Base-by-base conservation (phyloP, 2,329 filamentous ascomycete genomes). In the Madurella mycetomatis region DNA sequence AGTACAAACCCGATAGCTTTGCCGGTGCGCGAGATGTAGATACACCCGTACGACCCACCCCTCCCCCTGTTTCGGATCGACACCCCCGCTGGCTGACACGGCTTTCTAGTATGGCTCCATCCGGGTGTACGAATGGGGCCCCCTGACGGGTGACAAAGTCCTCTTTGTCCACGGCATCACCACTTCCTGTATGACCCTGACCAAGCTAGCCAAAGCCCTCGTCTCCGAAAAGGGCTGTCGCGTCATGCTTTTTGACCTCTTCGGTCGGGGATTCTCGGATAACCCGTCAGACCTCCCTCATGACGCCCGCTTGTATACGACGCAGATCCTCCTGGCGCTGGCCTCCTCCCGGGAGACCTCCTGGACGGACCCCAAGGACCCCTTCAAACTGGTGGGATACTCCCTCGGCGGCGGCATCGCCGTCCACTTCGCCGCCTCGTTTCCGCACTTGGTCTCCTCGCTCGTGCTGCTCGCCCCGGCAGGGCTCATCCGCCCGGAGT, bases 151-250 rank as follows among this genome's bases (percentile, higher is more conserved):
- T 8, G 78, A 81, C 44, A 92, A 88, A 64, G 84, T 94, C 4
- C 70, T 95, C 15, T 77, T 95, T 34, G 76, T 95, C 9, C 90
- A 95, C 67, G 90, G 90, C 43, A 92, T 95, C 66, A 90, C 85
- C 57, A 95, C 89, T 0, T 87, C 90, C 0, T 90, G 87, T 68
- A 81, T 92, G 62, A 85, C 88, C 1, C 75, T 94, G 15, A 79
- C 80, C 25, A 80, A 79, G 43, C 70, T 95, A 34, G 87, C 89
- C 30, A 76, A 84, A 62, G 78, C 76, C 17, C 76, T 95, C 18
- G 88, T 81, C 2, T 75, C 57, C 43, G 51, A 59, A 11, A 43
- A 79, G 48, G 88, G 89, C 32, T 92, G 84, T 66, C 81, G 90
- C 41, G 89, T 95, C 12, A 85, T 95, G 83, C 75, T 94, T 4